Evolutionary conservation across 441 rosid species (phyloP).

Genomic region (Eutrema salsugineum): DNA sequence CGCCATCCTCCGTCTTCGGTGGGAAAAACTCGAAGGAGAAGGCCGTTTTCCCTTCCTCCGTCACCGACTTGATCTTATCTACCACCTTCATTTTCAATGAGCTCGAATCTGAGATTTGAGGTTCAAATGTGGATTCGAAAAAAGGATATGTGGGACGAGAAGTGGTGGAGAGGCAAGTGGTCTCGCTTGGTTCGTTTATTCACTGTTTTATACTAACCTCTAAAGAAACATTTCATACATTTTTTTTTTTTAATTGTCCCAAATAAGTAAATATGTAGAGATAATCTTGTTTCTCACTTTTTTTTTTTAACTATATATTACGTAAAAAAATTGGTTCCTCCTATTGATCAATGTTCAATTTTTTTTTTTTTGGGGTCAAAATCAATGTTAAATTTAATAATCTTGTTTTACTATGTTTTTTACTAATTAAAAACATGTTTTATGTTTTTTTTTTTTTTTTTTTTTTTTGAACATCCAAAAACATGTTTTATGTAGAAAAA

Average conservation of each 20-base stretch:
- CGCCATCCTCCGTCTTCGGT: conserved; percentile 95
- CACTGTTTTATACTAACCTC: conserved; percentile 10
- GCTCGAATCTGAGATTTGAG: neutral
- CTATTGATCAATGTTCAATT: neutral
- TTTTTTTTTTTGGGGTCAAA: too few species aligned
- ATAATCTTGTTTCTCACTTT: too few species aligned
- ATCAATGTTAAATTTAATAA: too few species aligned
- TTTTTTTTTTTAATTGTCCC: too few species aligned
- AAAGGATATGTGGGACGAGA: conserved; percentile 2
- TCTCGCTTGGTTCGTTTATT: neutral
- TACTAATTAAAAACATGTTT: too few species aligned
- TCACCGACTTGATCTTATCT: conserved; percentile 57
- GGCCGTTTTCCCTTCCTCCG: conserved; percentile 42
- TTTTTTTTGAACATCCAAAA: too few species aligned
- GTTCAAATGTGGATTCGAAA: neutral
- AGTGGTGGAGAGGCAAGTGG: conserved; percentile 17
- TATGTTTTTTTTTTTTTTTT: too few species aligned
- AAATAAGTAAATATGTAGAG: too few species aligned
- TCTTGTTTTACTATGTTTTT: too few species aligned
- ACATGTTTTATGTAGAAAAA: neutral
- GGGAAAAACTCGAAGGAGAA: conserved; percentile 99
- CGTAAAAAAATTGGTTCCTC: neutral
- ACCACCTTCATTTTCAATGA: conserved; percentile 71
- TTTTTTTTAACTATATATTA: neutral
- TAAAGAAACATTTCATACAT: too few species aligned